phyloP scores from a whole-genome alignment of 176 grass and related monocot genomes.

The Elaeis guineensis region DNA sequence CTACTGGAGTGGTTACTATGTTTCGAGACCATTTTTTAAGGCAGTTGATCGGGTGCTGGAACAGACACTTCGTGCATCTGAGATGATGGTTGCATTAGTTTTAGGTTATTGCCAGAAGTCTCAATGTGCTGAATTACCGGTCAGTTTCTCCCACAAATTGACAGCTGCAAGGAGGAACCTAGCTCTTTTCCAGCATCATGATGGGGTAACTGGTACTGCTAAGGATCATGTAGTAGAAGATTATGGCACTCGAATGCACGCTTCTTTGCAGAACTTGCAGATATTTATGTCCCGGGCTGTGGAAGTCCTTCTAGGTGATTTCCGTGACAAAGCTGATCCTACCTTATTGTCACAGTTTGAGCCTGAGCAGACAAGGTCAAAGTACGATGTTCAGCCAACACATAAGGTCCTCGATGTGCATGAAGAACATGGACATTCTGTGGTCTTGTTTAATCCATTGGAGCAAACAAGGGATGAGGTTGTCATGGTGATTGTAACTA shows the following conservation, averaged over 20 bases:
- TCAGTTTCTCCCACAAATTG: slow-evolving; percentile 86
- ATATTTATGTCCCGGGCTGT: slow-evolving; percentile 84
- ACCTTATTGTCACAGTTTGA: slow-evolving; percentile 73
- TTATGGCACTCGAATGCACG: slow-evolving; percentile 90
- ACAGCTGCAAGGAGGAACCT: slow-evolving; percentile 93
- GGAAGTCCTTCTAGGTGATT: slow-evolving; percentile 75
- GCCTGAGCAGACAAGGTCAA: slow-evolving; percentile 65
- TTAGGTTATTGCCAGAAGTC: slow-evolving; percentile 88
- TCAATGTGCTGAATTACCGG: slow-evolving; percentile 58
- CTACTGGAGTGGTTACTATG: slow-evolving; percentile 99
- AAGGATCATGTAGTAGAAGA: slow-evolving; percentile 92
- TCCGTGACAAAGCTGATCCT: slow-evolving; percentile 76
- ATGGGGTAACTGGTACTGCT: slow-evolving; percentile 94
- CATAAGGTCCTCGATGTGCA: slow-evolving; percentile 45
- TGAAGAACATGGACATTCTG: slow-evolving; percentile 46
- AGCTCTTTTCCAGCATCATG: slow-evolving; percentile 99
- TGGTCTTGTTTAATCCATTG: slow-evolving; percentile 70
- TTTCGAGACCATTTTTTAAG: slow-evolving; percentile 97
- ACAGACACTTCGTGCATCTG: slow-evolving; percentile 81
- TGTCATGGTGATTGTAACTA: slow-evolving; percentile 74
- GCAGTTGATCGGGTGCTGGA: slow-evolving; percentile 87
- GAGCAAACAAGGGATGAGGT: slow-evolving; percentile 95
- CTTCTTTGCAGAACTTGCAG: slow-evolving; percentile 85
- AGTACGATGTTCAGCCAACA: slow-evolving; percentile 81
- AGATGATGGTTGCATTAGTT: slow-evolving; percentile 84